Percentiles rank a stretch among this genome's conserved stretches.
These are phyloP conservation scores for Boletellus ananas DNA, from an alignment of 768 basidiomycete species.

Conservation along the genomic window DNA sequence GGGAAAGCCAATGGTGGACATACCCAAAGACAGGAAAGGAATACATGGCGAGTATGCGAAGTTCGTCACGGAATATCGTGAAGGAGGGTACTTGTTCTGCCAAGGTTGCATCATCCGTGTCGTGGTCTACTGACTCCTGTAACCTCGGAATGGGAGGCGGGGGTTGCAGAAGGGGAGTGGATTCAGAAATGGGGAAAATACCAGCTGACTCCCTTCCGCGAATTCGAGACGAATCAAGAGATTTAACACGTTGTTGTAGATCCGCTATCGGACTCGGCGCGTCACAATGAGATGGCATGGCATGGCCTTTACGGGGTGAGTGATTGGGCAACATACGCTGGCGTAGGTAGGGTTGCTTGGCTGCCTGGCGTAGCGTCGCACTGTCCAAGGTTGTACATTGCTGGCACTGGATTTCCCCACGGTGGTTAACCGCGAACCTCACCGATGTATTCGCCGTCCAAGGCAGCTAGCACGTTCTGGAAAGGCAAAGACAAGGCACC, in stretches of 20 bases:
- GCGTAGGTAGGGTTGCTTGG: no score
- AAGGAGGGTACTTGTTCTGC: conserved; percentile 21
- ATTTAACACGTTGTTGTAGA: not conserved
- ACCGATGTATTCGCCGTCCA: conserved; percentile 20
- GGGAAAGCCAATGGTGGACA: conserved; percentile 19
- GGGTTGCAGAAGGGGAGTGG: conserved; percentile 50
- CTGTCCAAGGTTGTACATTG: no score
- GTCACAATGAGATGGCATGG: conserved; percentile 52
- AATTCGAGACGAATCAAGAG: conserved; percentile 16
- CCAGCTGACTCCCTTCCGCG: not conserved
- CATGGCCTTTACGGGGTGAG: conserved; percentile 61
- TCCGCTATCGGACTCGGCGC: conserved; percentile 15
- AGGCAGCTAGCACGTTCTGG: conserved; percentile 26
- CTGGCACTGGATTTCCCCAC: conserved; percentile 1
- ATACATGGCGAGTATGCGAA: conserved; percentile 55
- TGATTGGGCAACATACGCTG: conserved; percentile 17
- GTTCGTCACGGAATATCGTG: conserved; percentile 54
- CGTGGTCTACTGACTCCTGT: conserved; percentile 43
- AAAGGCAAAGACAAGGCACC: conserved; percentile 56
- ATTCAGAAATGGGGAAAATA: conserved; percentile 35
- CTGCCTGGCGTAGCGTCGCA: no score
- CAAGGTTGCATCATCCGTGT: not conserved
- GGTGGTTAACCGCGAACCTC: not conserved
- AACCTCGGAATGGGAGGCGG: conserved; percentile 54
- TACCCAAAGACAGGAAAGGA: conserved; percentile 72